These are phyloP conservation scores for Gamsiella multidivaricata DNA, from an alignment of 192 early-diverging fungal genomes.

Conservation along the genomic window DNA sequence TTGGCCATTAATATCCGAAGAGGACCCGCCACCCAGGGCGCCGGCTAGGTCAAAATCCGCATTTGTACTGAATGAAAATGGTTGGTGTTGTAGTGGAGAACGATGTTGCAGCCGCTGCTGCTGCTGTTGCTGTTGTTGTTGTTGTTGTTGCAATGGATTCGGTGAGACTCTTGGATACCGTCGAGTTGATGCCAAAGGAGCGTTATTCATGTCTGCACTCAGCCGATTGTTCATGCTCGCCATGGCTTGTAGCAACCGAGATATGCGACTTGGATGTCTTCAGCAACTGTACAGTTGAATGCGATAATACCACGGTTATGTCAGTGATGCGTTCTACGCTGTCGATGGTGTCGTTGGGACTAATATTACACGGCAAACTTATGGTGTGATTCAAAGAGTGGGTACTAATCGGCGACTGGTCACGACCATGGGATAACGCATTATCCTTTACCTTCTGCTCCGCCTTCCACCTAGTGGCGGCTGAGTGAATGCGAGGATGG, in stretches of 20 bases:
- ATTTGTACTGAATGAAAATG: conserved; percentile 19
- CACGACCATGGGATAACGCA: too few species aligned
- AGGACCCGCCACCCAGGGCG: conserved; percentile 2
- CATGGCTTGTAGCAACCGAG: background rate
- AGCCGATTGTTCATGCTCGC: background rate
- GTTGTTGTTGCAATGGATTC: conserved; percentile 1
- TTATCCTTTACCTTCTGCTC: too few species aligned
- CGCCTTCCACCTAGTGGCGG: too few species aligned
- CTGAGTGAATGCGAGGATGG: too few species aligned
- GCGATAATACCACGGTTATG: too few species aligned
- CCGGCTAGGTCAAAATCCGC: conserved; percentile 20
- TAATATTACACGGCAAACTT: too few species aligned
- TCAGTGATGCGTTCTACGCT: too few species aligned
- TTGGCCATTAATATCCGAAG: background rate
- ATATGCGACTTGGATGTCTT: too few species aligned
- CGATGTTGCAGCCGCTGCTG: conserved; percentile 16
- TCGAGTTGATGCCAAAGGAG: background rate
- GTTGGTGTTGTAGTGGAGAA: background rate
- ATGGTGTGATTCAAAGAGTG: too few species aligned
- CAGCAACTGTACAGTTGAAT: too few species aligned
- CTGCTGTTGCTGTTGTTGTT: conserved; percentile 14
- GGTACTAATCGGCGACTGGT: too few species aligned
- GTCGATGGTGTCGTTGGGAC: too few species aligned
- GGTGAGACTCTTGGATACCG: background rate
- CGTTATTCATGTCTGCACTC: background rate